Evolutionary conservation across 345 rosid genomes (phyloP).

Genomic region (Euphorbia peplus): DNA sequence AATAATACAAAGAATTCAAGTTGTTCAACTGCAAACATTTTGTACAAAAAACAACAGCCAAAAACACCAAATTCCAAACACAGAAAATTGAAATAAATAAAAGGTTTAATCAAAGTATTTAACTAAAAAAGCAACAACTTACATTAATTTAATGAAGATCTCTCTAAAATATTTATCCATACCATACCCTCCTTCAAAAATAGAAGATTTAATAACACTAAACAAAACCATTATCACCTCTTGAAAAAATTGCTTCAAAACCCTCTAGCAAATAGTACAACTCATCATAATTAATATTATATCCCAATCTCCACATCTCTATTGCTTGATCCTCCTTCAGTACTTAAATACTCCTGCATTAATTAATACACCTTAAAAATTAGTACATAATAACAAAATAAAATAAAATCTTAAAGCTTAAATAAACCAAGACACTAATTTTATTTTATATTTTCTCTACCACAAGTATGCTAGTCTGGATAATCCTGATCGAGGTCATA

Average conservation of each 20-base stretch:
- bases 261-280: constrained; percentile 13
- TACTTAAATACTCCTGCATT: constrained; percentile 35
- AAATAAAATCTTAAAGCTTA: no score
- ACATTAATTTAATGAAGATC: constrained; percentile 8
- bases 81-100: background rate
- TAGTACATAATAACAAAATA: no score
- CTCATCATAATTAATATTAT: constrained; percentile 22
- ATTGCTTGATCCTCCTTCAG: constrained; percentile 54
- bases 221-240: constrained; percentile 13
- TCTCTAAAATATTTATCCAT: constrained; percentile 19
- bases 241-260: constrained; percentile 13
- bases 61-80: constrained; percentile 23
- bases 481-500: no score
- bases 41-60: constrained; percentile 36
- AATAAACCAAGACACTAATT: no score
- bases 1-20: constrained; percentile 7
- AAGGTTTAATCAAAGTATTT: background rate
- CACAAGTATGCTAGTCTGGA: no score
- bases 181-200: constrained; percentile 14
- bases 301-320: constrained; percentile 58
- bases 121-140: constrained; percentile 8
- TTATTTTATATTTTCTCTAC: no score
- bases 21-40: constrained; percentile 45
- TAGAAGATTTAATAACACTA: constrained; percentile 1
- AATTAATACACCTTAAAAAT: constrained; percentile 1